Percentiles rank a stretch among this genome's conserved stretches.
These are phyloP conservation scores for Carex myosuroides DNA, from an alignment of 176 grass and related monocot species.

Conservation along the genomic window DNA sequence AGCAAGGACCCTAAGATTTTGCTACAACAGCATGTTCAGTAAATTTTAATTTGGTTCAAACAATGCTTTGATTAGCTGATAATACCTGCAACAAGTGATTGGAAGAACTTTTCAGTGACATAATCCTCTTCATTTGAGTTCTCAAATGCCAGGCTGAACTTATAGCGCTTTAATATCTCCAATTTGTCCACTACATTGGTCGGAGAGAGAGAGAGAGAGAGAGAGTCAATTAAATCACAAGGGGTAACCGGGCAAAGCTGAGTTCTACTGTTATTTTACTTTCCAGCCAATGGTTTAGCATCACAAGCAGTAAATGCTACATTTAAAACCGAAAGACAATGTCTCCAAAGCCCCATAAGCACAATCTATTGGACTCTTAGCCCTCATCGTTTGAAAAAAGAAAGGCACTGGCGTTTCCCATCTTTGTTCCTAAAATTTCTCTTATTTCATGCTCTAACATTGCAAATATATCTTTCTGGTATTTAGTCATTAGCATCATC, in stretches of 20 bases:
- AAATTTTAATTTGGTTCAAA: not conserved
- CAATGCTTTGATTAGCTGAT: not conserved
- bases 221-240: not conserved
- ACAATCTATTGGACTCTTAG: not conserved
- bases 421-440: not conserved
- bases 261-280: not conserved
- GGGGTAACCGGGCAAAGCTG: not conserved
- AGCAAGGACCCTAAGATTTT: not conserved
- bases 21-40: not conserved
- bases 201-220: not conserved
- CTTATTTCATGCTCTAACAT: not conserved
- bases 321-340: not conserved
- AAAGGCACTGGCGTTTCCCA: not conserved
- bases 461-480: not conserved
- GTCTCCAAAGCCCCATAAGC: not conserved
- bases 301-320: not conserved
- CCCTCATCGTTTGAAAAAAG: not conserved
- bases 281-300: not conserved
- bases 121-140: slow-evolving; percentile 99
- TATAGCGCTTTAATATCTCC: slow-evolving; percentile 72
- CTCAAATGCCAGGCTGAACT: slow-evolving; percentile 98
- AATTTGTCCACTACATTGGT: slow-evolving; percentile 77
- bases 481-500: not conserved
- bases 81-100: slow-evolving; percentile 86
- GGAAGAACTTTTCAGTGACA: slow-evolving; percentile 96